Evolutionary conservation across 768 basidiomycete genomes (phyloP), one percentile per base, ranked within the genome.

Genomic region (Termitomyces sp.): DNA sequence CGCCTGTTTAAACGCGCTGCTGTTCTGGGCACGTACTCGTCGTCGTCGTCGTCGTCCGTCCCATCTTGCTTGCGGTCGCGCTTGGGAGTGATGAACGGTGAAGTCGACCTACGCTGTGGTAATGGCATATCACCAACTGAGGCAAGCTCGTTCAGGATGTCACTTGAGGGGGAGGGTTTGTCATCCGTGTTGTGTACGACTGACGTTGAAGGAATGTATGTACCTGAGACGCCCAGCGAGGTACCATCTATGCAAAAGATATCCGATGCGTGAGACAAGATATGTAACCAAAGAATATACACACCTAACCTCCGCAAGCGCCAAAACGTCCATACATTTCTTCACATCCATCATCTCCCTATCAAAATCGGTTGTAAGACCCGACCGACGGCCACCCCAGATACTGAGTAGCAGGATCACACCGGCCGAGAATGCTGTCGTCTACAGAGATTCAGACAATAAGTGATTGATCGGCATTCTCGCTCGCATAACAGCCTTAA

Each of bases 71-170:
- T 83, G 45, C 87, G 77, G 51, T 84, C 85, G 13, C 88, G 84
- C 58, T 90, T 90, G 57, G 78, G 76, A 10, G 69, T 75, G 9
- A 49, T 24, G 4, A 40, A n/a, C 8, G 58, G 56, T 24, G 56
- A 60, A 28, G 42, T 36, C 2, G 78, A 71, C 1, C 81, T 80
- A 52, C 78, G 81, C 55, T 79, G 75, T 2, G 86, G 87, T 2
- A 89, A 73, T 0, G 86, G 86, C 1, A 88, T 74, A 30, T 88
- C 85, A 3, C 87, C 87, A 4, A 84, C 86, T 0, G 78, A 83
- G 6, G 87, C 86, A 2, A 90, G 75, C 61, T 90, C 88, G 56
- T 80, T 85, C 5, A 89, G 71, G 47, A 90, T 80, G 62, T 89
- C 86, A 83, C 87, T 88, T 59, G 8, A 13, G 40, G 12, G 35